These are phyloP conservation scores for Amesomyces nigricolor DNA, from an alignment of 2,329 filamentous ascomycete genomes.

Conservation along the genomic window DNA sequence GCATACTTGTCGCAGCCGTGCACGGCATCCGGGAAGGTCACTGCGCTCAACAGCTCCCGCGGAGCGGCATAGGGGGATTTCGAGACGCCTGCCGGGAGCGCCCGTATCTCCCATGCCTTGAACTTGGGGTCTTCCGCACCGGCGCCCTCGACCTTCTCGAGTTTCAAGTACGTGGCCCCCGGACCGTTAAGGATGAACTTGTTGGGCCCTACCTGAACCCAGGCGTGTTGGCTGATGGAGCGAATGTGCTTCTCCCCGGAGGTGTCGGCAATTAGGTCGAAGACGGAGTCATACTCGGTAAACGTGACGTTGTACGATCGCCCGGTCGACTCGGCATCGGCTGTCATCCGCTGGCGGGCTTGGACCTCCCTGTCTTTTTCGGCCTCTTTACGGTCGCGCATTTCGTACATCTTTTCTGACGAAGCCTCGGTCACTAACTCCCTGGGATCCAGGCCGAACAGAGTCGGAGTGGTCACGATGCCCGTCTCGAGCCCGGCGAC, in stretches of 20 bases:
- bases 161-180: conserved; percentile 55
- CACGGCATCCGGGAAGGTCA: conserved; percentile 68
- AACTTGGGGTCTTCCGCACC: conserved; percentile 31
- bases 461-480: conserved; percentile 81
- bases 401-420: conserved; percentile 53
- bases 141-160: conserved; percentile 39
- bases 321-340: not conserved
- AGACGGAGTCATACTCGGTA: conserved; percentile 86
- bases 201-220: conserved; percentile 71
- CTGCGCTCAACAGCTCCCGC: conserved; percentile 58
- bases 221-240: conserved; percentile 66
- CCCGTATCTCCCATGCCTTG: conserved; percentile 44
- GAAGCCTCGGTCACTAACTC: conserved; percentile 67
- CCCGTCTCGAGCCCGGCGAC: conserved; percentile 79
- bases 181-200: conserved; percentile 65
- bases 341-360: not conserved
- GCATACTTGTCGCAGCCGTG: conserved; percentile 82
- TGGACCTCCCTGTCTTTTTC: conserved; percentile 35
- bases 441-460: conserved; percentile 85
- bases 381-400: conserved; percentile 45
- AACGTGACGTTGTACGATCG: conserved; percentile 59
- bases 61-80: conserved; percentile 63
- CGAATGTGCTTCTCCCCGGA: conserved; percentile 75
- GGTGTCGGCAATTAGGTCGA: conserved; percentile 80
- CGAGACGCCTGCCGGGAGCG: conserved; percentile 38